Evolutionary conservation across 225 moss, liverwort and hornwort species (phyloP).

Genomic region (Antitrichia curtipendula): DNA sequence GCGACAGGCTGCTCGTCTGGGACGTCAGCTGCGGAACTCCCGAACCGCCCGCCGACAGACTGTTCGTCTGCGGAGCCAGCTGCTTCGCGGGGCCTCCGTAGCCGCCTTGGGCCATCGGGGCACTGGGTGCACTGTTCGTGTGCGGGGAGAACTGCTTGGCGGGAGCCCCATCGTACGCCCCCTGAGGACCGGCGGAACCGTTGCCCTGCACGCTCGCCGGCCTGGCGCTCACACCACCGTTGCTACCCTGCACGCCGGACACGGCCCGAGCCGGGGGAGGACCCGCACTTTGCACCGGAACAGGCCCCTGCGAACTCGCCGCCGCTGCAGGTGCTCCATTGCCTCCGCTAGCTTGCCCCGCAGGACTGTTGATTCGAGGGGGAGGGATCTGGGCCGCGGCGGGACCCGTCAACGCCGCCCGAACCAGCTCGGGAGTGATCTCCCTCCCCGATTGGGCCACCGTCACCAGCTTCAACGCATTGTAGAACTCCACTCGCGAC

Average conservation of each 20-base stretch:
- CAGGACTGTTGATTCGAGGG: conserved; percentile 52
- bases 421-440: conserved; percentile 81
- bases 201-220: neutral
- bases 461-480: conserved; percentile 96
- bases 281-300: neutral
- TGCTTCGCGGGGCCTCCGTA: conserved; percentile 33
- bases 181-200: conserved; percentile 6
- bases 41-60: conserved; percentile 31
- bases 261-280: neutral
- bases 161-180: neutral
- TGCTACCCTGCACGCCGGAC: conserved; percentile 19
- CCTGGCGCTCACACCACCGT: conserved; percentile 3
- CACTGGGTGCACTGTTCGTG: conserved; percentile 35
- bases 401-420: conserved; percentile 82
- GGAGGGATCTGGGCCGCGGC: conserved; percentile 94
- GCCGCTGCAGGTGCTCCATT: neutral
- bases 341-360: conserved; percentile 7
- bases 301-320: neutral
- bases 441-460: conserved; percentile 91
- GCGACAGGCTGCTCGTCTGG: conserved; percentile 39
- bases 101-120: conserved; percentile 19
- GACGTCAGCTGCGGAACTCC: conserved; percentile 29
- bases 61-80: conserved; percentile 33
- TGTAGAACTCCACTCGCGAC: conserved; percentile 78
- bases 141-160: conserved; percentile 34